phyloP scores from a whole-genome alignment of 2,329 filamentous ascomycete genomes.

The Monilinia aucupariae region DNA sequence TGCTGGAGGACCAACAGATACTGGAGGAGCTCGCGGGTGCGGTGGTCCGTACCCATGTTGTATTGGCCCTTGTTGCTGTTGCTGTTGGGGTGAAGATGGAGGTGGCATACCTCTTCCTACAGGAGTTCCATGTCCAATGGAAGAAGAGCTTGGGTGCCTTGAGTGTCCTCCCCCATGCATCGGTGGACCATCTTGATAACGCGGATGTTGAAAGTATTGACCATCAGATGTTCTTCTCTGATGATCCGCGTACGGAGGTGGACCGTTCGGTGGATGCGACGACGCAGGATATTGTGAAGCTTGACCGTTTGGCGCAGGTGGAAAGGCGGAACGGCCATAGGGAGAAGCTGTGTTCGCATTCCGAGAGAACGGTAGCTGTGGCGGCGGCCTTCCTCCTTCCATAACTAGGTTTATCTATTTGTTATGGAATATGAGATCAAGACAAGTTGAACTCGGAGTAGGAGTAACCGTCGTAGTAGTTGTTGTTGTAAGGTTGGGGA shows the following conservation, averaged over 20 bases:
- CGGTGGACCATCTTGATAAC: conserved; percentile 30
- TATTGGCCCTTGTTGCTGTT: conserved; percentile 31
- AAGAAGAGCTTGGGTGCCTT: conserved; percentile 34
- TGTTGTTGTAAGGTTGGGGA: neutral
- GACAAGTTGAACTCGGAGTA: neutral
- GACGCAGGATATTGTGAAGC: conserved; percentile 27
- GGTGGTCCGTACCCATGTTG: conserved; percentile 35
- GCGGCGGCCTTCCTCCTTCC: conserved; percentile 34
- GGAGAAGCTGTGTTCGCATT: conserved; percentile 34
- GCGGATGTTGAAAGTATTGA: conserved; percentile 30
- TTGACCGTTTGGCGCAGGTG: conserved; percentile 1
- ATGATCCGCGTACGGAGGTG: conserved; percentile 32
- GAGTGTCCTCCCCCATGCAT: conserved; percentile 31
- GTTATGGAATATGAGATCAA: neutral
- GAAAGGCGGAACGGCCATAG: conserved; percentile 28
- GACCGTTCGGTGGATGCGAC: conserved; percentile 31
- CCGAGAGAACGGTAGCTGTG: conserved; percentile 32
- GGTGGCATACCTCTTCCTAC: conserved; percentile 42
- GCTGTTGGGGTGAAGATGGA: conserved; percentile 45
- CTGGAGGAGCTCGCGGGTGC: conserved; percentile 40
- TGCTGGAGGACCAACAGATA: conserved; percentile 37
- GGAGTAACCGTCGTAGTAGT: neutral
- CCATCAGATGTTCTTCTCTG: conserved; percentile 35
- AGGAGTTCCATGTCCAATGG: conserved; percentile 32
- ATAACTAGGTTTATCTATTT: conserved; percentile 24